These are phyloP conservation scores for Ophiostoma tasmaniense DNA, from an alignment of 2,329 filamentous ascomycete genomes.

Conservation along the genomic window DNA sequence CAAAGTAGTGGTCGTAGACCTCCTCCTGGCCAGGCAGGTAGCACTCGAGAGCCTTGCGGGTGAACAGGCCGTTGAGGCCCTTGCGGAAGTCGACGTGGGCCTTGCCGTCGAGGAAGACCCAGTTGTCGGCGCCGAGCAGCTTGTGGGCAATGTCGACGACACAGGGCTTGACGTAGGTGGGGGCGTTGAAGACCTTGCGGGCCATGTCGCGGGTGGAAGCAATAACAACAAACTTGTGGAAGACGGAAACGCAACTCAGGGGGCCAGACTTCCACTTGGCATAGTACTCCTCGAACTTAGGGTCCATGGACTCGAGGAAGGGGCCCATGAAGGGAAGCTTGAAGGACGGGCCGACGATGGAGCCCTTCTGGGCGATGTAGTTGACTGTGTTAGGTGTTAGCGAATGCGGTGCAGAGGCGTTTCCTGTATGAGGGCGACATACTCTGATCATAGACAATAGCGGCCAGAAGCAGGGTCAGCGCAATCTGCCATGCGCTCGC, in stretches of 20 bases:
- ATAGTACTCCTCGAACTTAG: slow-evolving; percentile 84
- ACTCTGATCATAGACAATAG: slow-evolving; percentile 87
- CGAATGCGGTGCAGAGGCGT: not conserved
- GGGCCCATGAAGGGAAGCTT: slow-evolving; percentile 90
- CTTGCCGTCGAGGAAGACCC: slow-evolving; percentile 95
- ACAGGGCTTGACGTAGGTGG: slow-evolving; percentile 84
- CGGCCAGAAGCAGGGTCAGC: slow-evolving; percentile 59
- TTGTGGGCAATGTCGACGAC: slow-evolving; percentile 93
- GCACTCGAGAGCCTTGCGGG: slow-evolving; percentile 72
- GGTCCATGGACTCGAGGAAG: slow-evolving; percentile 84
- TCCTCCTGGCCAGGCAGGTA: slow-evolving; percentile 92
- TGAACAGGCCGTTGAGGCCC: slow-evolving; percentile 90
- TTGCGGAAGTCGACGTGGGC: slow-evolving; percentile 95
- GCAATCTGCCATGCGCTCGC: slow-evolving; percentile 54
- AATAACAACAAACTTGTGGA: slow-evolving; percentile 98
- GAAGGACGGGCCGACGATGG: slow-evolving; percentile 64
- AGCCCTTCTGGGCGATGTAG: slow-evolving; percentile 67
- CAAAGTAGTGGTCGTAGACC: slow-evolving; percentile 81
- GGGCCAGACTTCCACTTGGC: slow-evolving; percentile 87
- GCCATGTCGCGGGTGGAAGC: slow-evolving; percentile 91
- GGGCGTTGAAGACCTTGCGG: slow-evolving; percentile 94
- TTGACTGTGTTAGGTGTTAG: slow-evolving; percentile 45
- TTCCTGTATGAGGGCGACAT: slow-evolving; percentile 22
- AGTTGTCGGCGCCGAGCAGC: slow-evolving; percentile 84
- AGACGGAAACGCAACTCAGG: slow-evolving; percentile 94